These are phyloP conservation scores for Exidia glandulosa DNA, from an alignment of 768 basidiomycete species.

Conservation along the genomic window DNA sequence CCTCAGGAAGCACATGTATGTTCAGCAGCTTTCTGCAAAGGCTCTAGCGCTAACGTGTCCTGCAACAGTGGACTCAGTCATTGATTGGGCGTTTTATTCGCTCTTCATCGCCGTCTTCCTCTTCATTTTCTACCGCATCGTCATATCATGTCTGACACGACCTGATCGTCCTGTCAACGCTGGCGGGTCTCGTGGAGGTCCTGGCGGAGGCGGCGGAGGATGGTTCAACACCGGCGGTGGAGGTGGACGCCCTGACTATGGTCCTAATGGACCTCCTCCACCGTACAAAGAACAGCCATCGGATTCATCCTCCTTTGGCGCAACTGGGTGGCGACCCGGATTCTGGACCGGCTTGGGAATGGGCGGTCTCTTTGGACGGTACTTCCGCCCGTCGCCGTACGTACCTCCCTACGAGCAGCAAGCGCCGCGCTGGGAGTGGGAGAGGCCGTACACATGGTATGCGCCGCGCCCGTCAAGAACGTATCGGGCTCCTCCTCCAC, in stretches of 20 bases:
- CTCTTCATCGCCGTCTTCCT: slow-evolving; percentile 30
- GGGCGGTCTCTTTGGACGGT: slow-evolving; percentile 37
- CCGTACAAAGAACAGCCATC: slow-evolving; percentile 49
- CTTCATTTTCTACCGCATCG: slow-evolving; percentile 45
- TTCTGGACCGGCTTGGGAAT: slow-evolving; percentile 79
- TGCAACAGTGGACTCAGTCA: background rate
- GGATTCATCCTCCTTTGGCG: slow-evolving; percentile 16
- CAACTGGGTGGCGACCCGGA: slow-evolving; percentile 48
- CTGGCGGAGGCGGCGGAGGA: slow-evolving; percentile 28
- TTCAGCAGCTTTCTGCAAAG: background rate
- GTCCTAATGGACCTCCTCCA: slow-evolving; percentile 28
- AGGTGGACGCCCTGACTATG: slow-evolving; percentile 21
- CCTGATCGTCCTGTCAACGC: slow-evolving; percentile 18
- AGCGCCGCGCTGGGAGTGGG: slow-evolving; percentile 8
- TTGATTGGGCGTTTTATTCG: too few relatives aligned
- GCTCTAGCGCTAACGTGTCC: too few relatives aligned
- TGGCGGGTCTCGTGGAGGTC: slow-evolving; percentile 20
- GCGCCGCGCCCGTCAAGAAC: slow-evolving; percentile 21
- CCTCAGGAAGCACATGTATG: slow-evolving; percentile 7
- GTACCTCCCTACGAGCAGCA: slow-evolving; percentile 9
- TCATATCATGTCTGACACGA: slow-evolving; percentile 41
- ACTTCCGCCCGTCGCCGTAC: slow-evolving; percentile 37
- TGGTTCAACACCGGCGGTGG: slow-evolving; percentile 46
- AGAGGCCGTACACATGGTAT: slow-evolving; percentile 50
- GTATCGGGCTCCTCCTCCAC: background rate